Percentiles rank a stretch among this genome's conserved stretches.
phyloP scores from a whole-genome alignment of 164 flowering plant genomes.

The Warburgia ugandensis region DNA sequence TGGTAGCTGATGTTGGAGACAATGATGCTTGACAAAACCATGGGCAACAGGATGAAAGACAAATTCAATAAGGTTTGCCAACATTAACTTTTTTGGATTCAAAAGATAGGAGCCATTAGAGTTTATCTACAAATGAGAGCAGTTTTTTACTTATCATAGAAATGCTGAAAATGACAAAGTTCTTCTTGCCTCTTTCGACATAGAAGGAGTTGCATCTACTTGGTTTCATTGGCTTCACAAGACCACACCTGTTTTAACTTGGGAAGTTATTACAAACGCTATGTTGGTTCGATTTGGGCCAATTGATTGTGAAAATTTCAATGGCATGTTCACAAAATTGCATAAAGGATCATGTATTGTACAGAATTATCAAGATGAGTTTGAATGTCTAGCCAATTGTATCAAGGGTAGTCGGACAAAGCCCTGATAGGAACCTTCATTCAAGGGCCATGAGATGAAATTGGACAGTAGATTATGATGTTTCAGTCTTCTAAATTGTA shows the following conservation, averaged over 20 bases:
- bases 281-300: conserved; percentile 1
- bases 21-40: too few species aligned
- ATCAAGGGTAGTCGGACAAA: not conserved
- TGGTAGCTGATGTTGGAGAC: too few species aligned
- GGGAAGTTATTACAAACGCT: not conserved
- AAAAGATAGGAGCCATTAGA: too few species aligned
- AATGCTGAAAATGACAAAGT: too few species aligned
- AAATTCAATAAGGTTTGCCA: too few species aligned
- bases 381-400: not conserved
- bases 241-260: not conserved
- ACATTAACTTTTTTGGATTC: too few species aligned
- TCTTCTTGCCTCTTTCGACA: too few species aligned
- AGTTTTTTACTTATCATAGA: too few species aligned
- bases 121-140: too few species aligned
- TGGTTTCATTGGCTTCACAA: not conserved
- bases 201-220: too few species aligned
- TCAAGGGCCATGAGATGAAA: conserved; percentile 1
- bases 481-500: not conserved
- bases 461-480: not conserved
- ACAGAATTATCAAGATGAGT: not conserved
- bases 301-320: not conserved
- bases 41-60: too few species aligned
- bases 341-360: not conserved
- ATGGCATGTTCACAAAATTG: conserved; percentile 1
- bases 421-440: conserved; percentile 1